These are phyloP conservation scores for Scheffersomyces titani DNA, from an alignment of 1,139 yeast species.

Conservation along the genomic window DNA sequence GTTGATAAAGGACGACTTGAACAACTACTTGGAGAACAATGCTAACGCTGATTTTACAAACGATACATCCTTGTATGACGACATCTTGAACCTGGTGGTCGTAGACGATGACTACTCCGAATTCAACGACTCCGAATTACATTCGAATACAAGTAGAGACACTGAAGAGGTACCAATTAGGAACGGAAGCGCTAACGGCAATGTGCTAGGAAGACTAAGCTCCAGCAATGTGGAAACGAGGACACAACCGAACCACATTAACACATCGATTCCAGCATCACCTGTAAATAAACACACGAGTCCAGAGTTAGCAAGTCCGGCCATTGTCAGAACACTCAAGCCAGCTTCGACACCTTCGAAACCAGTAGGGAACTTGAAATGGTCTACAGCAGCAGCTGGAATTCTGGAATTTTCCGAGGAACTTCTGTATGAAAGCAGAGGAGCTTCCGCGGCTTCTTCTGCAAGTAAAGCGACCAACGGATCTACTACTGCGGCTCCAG, in stretches of 20 bases:
- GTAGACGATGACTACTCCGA: slow-evolving; percentile 13
- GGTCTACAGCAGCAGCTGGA: slow-evolving; percentile 68
- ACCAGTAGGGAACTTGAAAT: slow-evolving; percentile 65
- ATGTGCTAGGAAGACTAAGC: neutral
- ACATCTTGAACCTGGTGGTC: slow-evolving; percentile 30
- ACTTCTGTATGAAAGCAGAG: slow-evolving; percentile 1
- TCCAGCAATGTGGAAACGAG: neutral
- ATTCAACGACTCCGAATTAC: slow-evolving; percentile 13
- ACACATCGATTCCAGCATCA: slow-evolving; percentile 9
- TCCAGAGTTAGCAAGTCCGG: slow-evolving; percentile 16
- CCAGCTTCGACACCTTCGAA: slow-evolving; percentile 70
- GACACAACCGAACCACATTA: neutral
- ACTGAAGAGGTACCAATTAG: neutral
- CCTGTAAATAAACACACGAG: slow-evolving; percentile 12
- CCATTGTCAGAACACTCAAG: slow-evolving; percentile 49
- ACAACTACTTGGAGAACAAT: slow-evolving; percentile 37
- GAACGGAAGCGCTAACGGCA: neutral
- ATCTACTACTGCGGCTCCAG: neutral
- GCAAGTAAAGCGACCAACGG: neutral
- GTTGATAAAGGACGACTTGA: slow-evolving; percentile 44
- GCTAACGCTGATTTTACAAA: slow-evolving; percentile 43
- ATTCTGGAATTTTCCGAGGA: slow-evolving; percentile 7
- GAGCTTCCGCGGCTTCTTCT: slow-evolving; percentile 2
- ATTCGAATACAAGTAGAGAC: slow-evolving; percentile 3
- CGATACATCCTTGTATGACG: slow-evolving; percentile 46